These are phyloP conservation scores for Pichia kudriavzevii DNA, from an alignment of 1,139 yeast genomes.

Conservation along the genomic window DNA sequence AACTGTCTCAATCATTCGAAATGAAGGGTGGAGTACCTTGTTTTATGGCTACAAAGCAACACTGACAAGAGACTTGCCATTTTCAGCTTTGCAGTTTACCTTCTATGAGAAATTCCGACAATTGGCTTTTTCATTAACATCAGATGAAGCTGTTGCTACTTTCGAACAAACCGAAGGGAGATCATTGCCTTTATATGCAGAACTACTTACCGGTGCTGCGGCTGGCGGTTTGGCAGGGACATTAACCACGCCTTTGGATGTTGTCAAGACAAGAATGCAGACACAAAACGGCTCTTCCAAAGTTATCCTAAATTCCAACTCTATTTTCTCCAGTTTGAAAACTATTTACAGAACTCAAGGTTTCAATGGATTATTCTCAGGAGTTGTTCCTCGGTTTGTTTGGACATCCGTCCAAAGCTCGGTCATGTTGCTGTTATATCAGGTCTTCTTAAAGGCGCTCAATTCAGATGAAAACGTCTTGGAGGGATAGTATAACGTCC, in stretches of 20 bases:
- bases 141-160: slow-evolving; percentile 1
- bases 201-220: slow-evolving; percentile 81
- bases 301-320: slow-evolving; percentile 35
- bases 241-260: slow-evolving; percentile 57
- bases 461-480: slow-evolving; percentile 17
- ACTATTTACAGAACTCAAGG: slow-evolving; percentile 74
- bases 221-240: slow-evolving; percentile 97
- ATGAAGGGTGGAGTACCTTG: slow-evolving; percentile 71
- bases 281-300: slow-evolving; percentile 42
- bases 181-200: slow-evolving; percentile 51
- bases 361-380: slow-evolving; percentile 70
- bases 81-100: slow-evolving; percentile 92
- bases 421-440: slow-evolving; percentile 86
- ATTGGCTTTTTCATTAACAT: slow-evolving; percentile 40
- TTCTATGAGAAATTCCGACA: slow-evolving; percentile 82
- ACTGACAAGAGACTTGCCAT: slow-evolving; percentile 82
- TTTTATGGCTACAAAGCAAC: slow-evolving; percentile 94
- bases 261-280: slow-evolving; percentile 87
- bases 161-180: slow-evolving; percentile 9
- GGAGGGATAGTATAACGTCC: slow-evolving; percentile 7
- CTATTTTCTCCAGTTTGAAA: slow-evolving; percentile 57
- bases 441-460: slow-evolving; percentile 43
- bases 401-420: slow-evolving; percentile 97
- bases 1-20: slow-evolving; percentile 46
- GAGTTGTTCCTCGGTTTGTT: slow-evolving; percentile 91